phyloP scores from a whole-genome alignment of 2,329 filamentous ascomycete species.

The Diaporthe caulivora region DNA sequence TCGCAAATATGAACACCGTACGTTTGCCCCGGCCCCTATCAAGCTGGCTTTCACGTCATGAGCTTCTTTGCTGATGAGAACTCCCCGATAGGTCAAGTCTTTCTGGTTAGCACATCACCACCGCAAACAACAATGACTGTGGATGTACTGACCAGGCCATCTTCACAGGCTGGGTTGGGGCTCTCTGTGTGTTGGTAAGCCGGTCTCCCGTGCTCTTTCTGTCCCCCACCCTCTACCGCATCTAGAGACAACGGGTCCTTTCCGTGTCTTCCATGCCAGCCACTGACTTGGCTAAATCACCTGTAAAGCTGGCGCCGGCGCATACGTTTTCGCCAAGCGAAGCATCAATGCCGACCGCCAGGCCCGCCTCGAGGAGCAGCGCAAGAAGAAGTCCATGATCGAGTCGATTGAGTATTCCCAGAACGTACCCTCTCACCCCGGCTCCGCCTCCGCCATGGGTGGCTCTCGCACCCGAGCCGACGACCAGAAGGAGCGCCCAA shows the following conservation, averaged over 20 bases:
- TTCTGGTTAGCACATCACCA: conserved; percentile 65
- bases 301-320: conserved; percentile 81
- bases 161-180: conserved; percentile 87
- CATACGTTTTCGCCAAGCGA: conserved; percentile 96
- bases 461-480: conserved; percentile 44
- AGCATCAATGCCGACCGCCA: conserved; percentile 92
- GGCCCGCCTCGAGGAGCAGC: conserved; percentile 75
- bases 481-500: conserved; percentile 58
- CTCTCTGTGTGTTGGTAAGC: conserved; percentile 83
- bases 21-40: conserved; percentile 43
- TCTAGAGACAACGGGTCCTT: not conserved
- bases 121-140: not conserved
- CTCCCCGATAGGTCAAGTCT: conserved; percentile 66
- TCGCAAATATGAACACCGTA: conserved; percentile 67
- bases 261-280: not conserved
- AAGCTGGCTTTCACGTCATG: not conserved
- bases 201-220: not conserved
- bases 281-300: conserved; percentile 37
- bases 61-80: conserved; percentile 29
- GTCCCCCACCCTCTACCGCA: not conserved
- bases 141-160: conserved; percentile 35
- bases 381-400: conserved; percentile 71
- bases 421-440: conserved; percentile 51
- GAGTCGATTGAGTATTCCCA: conserved; percentile 65
- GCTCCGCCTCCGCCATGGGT: conserved; percentile 53